Percentiles rank a stretch among this genome's conserved stretches.
Evolutionary conservation across 2,329 filamentous ascomycete genomes (phyloP).

Genomic region (Scorias spongiosa): DNA sequence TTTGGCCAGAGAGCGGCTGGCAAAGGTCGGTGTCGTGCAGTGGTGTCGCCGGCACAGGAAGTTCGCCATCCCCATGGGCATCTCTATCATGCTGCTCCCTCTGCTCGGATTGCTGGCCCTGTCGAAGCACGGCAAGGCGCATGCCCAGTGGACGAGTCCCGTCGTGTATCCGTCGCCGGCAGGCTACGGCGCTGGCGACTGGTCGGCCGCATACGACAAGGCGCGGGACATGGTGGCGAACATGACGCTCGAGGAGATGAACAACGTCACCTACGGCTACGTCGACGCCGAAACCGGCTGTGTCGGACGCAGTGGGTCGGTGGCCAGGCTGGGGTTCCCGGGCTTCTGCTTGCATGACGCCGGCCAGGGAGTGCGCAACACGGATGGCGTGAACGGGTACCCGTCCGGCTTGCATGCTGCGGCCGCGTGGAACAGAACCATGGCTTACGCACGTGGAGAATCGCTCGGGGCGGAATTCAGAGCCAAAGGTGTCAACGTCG

Average conservation of each 20-base stretch:
- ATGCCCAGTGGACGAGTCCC: constrained; percentile 11
- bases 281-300: constrained; percentile 18
- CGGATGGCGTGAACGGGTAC: constrained; percentile 28
- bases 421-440: constrained; percentile 36
- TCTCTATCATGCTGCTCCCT: constrained; percentile 14
- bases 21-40: constrained; percentile 2
- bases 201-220: constrained; percentile 17
- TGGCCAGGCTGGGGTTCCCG: constrained; percentile 22
- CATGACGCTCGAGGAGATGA: constrained; percentile 23
- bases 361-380: constrained; percentile 27
- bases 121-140: constrained; percentile 9
- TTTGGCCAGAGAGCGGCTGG: background rate
- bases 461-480: constrained; percentile 44
- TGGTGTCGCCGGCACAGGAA: constrained; percentile 13
- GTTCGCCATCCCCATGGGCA: constrained; percentile 8
- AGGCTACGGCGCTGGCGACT: constrained; percentile 19
- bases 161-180: constrained; percentile 17
- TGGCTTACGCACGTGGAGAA: constrained; percentile 36
- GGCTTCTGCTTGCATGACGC: constrained; percentile 28
- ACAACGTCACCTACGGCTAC: constrained; percentile 22
- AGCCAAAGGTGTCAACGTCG: constrained; percentile 42
- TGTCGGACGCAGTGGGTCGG: constrained; percentile 21
- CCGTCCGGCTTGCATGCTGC: constrained; percentile 28
- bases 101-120: constrained; percentile 17
- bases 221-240: constrained; percentile 18